A percentile compares a stretch with the other conserved stretches of the same genome.
phyloP scores from a whole-genome alignment of 2,329 filamentous ascomycete genomes.

The Pyricularia grisea region DNA sequence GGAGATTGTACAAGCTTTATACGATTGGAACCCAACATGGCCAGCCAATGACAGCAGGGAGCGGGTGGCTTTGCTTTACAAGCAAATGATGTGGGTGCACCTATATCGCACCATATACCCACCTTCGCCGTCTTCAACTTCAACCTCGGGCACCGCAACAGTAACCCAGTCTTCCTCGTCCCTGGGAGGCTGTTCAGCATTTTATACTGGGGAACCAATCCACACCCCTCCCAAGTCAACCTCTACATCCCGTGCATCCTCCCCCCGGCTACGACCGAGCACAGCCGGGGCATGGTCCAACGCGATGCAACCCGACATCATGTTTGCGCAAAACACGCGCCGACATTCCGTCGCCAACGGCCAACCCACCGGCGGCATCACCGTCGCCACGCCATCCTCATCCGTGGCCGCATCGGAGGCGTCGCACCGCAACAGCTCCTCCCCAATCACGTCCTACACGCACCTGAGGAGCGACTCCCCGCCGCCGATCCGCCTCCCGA shows the following conservation, averaged over 20 bases:
- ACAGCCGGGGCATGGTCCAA: neutral
- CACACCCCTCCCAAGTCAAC: slow-evolving; percentile 20
- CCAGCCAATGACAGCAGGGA: slow-evolving; percentile 47
- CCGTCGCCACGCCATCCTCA: neutral
- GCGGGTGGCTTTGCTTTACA: slow-evolving; percentile 48
- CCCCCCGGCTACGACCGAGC: slow-evolving; percentile 12
- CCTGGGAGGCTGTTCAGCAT: neutral
- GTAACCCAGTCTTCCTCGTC: slow-evolving; percentile 9
- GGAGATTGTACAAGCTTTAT: slow-evolving; percentile 65
- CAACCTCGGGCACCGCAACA: slow-evolving; percentile 9
- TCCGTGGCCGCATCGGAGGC: slow-evolving; percentile 15
- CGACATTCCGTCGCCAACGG: neutral
- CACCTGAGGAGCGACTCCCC: slow-evolving; percentile 27
- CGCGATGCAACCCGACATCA: neutral
- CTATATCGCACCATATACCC: slow-evolving; percentile 53
- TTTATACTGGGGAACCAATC: neutral
- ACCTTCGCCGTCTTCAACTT: slow-evolving; percentile 32
- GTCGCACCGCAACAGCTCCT: neutral
- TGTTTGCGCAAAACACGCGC: neutral
- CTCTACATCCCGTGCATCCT: slow-evolving; percentile 24
- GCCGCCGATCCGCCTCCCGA: slow-evolving; percentile 34
- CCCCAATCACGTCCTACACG: neutral
- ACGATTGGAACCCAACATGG: slow-evolving; percentile 62
- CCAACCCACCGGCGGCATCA: neutral
- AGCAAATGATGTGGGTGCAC: slow-evolving; percentile 59